These are phyloP conservation scores for Dictyostelium purpureum DNA, from an alignment of 78 protist species.

Conservation along the genomic window DNA sequence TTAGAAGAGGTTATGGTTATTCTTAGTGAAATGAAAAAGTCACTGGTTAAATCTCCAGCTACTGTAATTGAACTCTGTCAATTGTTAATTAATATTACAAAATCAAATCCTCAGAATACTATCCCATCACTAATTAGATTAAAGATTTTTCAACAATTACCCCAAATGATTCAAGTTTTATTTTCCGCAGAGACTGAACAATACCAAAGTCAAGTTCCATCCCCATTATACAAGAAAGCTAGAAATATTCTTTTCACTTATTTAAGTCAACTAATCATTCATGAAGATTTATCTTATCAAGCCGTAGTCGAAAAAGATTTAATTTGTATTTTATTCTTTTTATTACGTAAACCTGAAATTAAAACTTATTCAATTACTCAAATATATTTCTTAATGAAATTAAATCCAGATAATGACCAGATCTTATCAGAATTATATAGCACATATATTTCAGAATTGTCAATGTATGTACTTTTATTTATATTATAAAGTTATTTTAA, in stretches of 20 bases:
- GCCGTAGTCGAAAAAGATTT: constrained; percentile 27
- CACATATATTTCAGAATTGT: constrained; percentile 17
- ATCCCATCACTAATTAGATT: background rate
- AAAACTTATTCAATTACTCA: constrained; percentile 44
- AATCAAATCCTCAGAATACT: constrained; percentile 21
- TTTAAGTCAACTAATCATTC: constrained; percentile 41
- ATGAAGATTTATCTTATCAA: constrained; percentile 44
- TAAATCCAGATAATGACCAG: background rate
- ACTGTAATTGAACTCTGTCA: constrained; percentile 31
- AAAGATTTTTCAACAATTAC: constrained; percentile 21
- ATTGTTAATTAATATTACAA: constrained; percentile 47
- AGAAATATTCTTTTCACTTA: constrained; percentile 40
- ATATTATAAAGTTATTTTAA: background rate
- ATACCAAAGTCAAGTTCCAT: background rate
- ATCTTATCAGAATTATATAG: constrained; percentile 6
- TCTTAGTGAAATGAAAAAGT: constrained; percentile 6
- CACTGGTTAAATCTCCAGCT: constrained; percentile 17
- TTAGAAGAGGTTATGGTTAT: constrained; percentile 35
- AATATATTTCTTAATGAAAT: constrained; percentile 46
- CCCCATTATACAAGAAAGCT: constrained; percentile 13
- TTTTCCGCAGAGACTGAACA: background rate
- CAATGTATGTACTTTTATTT: too few species aligned
- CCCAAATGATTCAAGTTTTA: constrained; percentile 4
- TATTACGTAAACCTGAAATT: constrained; percentile 15
- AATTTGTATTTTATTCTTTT: constrained; percentile 16